Evolutionary conservation across 139 green algal species (phyloP).

Genomic region (Chlorella sorokiniana): DNA sequence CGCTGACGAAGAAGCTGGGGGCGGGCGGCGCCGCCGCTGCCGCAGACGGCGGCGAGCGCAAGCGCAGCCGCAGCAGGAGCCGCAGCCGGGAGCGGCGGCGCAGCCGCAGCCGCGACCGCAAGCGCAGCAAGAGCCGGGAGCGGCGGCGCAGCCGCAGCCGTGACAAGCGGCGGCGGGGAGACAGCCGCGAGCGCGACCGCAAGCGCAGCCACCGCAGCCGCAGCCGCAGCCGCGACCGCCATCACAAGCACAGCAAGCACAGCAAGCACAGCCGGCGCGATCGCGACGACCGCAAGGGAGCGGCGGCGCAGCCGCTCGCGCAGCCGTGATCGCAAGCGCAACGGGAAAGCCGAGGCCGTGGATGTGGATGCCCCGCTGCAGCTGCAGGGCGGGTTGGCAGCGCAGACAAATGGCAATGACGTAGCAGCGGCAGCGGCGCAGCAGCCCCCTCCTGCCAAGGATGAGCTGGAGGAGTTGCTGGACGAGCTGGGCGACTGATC

Average conservation of each 20-base stretch:
- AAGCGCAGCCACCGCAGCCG: constrained; percentile 9
- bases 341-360: background rate
- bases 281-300: constrained; percentile 20
- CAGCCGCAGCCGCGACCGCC: background rate
- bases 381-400: background rate
- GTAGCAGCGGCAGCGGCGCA: constrained; percentile 1
- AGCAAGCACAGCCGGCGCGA: background rate
- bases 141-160: background rate
- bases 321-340: background rate
- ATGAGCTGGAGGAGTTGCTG: constrained; percentile 43
- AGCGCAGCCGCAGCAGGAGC: background rate
- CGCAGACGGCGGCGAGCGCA: constrained; percentile 26
- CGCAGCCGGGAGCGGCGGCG: background rate
- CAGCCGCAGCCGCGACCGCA: constrained; percentile 6
- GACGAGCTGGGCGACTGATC: constrained; percentile 27
- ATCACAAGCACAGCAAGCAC: constrained; percentile 12
- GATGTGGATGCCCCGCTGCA: background rate
- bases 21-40: background rate
- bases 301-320: constrained; percentile 10
- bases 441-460: background rate
- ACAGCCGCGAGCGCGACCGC: background rate
- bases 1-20: constrained; percentile 54
- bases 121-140: constrained; percentile 7
- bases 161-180: background rate
- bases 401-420: background rate